Base-by-base conservation (phyloP, 805 yeast species). In the Saturnispora kantuleensis region DNA sequence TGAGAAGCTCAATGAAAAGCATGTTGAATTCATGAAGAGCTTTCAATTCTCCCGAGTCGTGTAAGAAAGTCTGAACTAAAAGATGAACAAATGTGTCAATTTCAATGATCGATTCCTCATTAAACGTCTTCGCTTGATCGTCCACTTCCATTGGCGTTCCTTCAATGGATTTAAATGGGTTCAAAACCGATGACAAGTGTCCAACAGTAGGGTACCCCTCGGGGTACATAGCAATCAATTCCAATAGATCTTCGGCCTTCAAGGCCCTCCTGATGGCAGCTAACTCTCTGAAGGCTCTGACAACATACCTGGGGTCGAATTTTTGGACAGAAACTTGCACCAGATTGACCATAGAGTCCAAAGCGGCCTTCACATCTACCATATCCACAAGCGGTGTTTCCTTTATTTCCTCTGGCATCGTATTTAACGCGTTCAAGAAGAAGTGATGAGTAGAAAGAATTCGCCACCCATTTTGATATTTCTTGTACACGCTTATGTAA, bases 221-320 rank as follows among this genome's bases (percentile, higher is more conserved):
- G 3, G 87, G 76, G 57, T 82, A 86, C n/a, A 71, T 59, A 41
- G 67, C 67, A 39, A 88, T 68, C 32, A 84, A 65, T n/a, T 67
- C 59, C 8, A 76, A 64, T 47, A 93, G 68, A 10, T 76, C 70
- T 11, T 68, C 72, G 10, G 70, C 69, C 44, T 71, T 73, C 50
- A 89, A 65, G 34, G 74, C 69, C 46, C 80, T 74, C 65, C 97
- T 78, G 50, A 90, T 68, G 2, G 78, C 69, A 7, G 89, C 84
- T 55, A 89, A 69, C 50, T 86, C 94, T 50, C 96, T 80, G 51
- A 93, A 74, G 17, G 86, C 89, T 58, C 84, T 84, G 63, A 90
- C 74, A 38, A 93, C 77, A 64, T 83, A 85, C 52, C 97, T 77
- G 52, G 95, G 85, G 63, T 93, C 98, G 60, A 79, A 78, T 44